These are phyloP conservation scores for Trichoderma virens DNA, from an alignment of 495 filamentous ascomycete species.

Conservation along the genomic window DNA sequence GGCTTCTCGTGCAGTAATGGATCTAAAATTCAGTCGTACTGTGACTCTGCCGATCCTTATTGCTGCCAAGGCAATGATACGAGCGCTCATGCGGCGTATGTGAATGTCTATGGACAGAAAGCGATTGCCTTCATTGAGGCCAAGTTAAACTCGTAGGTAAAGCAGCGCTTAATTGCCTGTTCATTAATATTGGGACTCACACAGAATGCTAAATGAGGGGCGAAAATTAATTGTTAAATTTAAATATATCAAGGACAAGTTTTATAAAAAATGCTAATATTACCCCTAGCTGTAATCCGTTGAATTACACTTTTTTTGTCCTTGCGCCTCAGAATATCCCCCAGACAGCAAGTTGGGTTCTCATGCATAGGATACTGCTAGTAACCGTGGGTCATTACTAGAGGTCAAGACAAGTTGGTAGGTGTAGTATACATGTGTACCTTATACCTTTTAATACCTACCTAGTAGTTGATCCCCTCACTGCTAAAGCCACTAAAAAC, in stretches of 20 bases:
- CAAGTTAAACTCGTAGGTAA: neutral
- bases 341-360: too few relatives aligned
- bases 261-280: too few relatives aligned
- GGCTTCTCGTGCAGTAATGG: conserved; percentile 49
- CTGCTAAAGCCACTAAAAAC: too few relatives aligned
- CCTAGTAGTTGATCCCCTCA: too few relatives aligned
- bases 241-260: neutral
- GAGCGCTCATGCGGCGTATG: conserved; percentile 53
- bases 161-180: neutral
- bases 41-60: conserved; percentile 54
- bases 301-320: too few relatives aligned
- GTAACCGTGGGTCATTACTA: too few relatives aligned
- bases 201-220: neutral
- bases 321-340: too few relatives aligned
- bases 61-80: conserved; percentile 57
- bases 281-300: too few relatives aligned
- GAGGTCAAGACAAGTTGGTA: too few relatives aligned
- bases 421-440: too few relatives aligned
- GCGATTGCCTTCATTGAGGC: conserved; percentile 29
- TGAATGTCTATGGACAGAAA: conserved; percentile 36
- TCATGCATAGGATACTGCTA: too few relatives aligned
- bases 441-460: too few relatives aligned
- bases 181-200: neutral
- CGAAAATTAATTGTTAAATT: neutral
- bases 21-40: conserved; percentile 53